A percentile compares a stretch with the other conserved stretches of the same genome.
Conservation (phyloP, 208 protist species). For the Wallacemonas collosoma region DNA sequence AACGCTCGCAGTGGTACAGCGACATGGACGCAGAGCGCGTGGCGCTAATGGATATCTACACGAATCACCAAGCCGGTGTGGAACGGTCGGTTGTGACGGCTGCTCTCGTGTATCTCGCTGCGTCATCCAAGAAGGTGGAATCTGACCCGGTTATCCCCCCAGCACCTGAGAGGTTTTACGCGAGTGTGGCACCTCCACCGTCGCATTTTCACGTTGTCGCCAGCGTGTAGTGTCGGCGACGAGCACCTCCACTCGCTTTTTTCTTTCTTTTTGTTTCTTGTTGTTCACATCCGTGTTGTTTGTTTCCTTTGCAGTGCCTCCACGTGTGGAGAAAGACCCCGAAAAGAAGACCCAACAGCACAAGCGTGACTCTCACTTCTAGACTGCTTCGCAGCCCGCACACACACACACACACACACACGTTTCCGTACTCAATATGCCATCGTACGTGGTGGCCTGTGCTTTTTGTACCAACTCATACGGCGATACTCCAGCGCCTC, state of each 20-base stretch:
- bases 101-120: conserved; percentile 64
- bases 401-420: too few relatives aligned
- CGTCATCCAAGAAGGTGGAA: conserved; percentile 40
- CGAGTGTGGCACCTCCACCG: conserved; percentile 45
- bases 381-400: too few relatives aligned
- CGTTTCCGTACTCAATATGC: too few relatives aligned
- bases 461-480: too few relatives aligned
- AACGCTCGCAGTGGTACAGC: conserved; percentile 54
- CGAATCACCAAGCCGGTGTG: conserved; percentile 42
- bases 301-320: background rate
- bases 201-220: conserved; percentile 70
- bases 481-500: too few relatives aligned
- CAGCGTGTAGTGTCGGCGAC: conserved; percentile 29
- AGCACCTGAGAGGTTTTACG: conserved; percentile 49
- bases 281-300: conserved; percentile 11
- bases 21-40: conserved; percentile 50
- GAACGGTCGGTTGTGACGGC: conserved; percentile 61
- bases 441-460: too few relatives aligned
- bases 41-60: conserved; percentile 44
- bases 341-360: too few relatives aligned
- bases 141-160: conserved; percentile 48
- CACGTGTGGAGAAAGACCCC: too few relatives aligned
- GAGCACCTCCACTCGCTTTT: background rate
- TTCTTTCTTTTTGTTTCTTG: conserved; percentile 25
- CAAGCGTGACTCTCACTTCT: too few relatives aligned